Conservation (phyloP, 192 early-diverging fungal genomes). For the Rhizophlyctis rosea region DNA sequence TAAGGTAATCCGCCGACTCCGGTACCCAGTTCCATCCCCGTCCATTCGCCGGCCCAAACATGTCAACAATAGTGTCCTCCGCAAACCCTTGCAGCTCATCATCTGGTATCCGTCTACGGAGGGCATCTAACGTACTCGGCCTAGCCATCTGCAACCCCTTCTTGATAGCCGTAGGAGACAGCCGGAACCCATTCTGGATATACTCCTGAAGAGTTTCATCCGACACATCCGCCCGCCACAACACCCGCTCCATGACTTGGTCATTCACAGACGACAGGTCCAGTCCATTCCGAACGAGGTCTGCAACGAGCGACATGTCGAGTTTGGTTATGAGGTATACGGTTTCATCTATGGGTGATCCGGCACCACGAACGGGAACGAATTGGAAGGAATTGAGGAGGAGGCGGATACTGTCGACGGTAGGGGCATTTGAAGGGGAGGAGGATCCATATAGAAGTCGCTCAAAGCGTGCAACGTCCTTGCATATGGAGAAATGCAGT, state of each 20-base stretch:
- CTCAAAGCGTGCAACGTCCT: constrained; percentile 46
- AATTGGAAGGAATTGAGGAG: constrained; percentile 31
- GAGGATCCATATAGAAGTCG: constrained; percentile 25
- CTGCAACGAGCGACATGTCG: constrained; percentile 29
- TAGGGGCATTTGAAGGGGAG: background rate
- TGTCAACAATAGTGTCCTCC: constrained; percentile 41
- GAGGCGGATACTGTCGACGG: constrained; percentile 19
- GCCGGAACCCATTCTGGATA: constrained; percentile 35
- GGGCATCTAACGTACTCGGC: constrained; percentile 28
- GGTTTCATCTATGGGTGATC: constrained; percentile 44
- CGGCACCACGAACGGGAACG: constrained; percentile 35
- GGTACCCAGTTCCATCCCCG: constrained; percentile 40
- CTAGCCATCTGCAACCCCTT: constrained; percentile 42
- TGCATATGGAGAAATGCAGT: background rate
- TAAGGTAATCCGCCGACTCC: constrained; percentile 37
- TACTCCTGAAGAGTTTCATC: constrained; percentile 28
- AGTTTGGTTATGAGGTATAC: constrained; percentile 39
- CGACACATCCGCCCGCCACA: constrained; percentile 40
- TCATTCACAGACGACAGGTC: constrained; percentile 37
- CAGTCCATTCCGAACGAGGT: constrained; percentile 36
- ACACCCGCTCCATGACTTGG: constrained; percentile 42
- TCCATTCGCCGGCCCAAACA: constrained; percentile 43
- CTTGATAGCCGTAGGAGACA: constrained; percentile 35
- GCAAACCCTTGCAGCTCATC: constrained; percentile 29
- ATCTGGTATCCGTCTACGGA: constrained; percentile 18